Conservation (phyloP, 805 yeast species). For the Candida nemodendra region DNA sequence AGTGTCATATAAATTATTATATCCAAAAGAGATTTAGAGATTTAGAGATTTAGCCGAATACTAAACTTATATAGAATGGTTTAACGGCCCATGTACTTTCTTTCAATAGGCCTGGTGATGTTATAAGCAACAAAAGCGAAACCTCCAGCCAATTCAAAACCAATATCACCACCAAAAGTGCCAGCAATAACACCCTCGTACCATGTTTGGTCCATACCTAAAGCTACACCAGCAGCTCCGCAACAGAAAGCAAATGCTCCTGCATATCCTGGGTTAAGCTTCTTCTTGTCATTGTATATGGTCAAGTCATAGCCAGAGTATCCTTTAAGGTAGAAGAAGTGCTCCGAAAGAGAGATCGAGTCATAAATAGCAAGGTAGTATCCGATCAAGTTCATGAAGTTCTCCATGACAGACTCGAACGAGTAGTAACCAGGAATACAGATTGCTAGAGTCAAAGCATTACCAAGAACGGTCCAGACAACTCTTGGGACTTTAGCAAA, state of each 20-base stretch:
- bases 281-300: constrained; percentile 54
- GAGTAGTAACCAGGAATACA: constrained; percentile 84
- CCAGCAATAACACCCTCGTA: constrained; percentile 77
- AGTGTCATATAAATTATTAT: no score
- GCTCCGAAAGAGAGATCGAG: constrained; percentile 76
- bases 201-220: constrained; percentile 89
- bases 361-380: constrained; percentile 88
- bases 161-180: constrained; percentile 76
- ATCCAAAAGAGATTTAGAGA: no score
- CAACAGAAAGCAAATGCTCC: constrained; percentile 75
- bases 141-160: constrained; percentile 71
- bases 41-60: no score
- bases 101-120: constrained; percentile 60
- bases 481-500: constrained; percentile 77
- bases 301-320: constrained; percentile 60
- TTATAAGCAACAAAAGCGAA: constrained; percentile 66
- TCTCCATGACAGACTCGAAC: constrained; percentile 69
- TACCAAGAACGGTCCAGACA: constrained; percentile 76
- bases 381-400: constrained; percentile 89
- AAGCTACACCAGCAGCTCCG: constrained; percentile 81
- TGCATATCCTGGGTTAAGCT: constrained; percentile 74
- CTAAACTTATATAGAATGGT: no score
- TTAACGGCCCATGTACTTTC: constrained; percentile 56
- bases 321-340: constrained; percentile 71
- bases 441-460: constrained; percentile 75